These are phyloP conservation scores for Fusarium temperatum DNA, from an alignment of 2,329 filamentous ascomycete genomes.

Conservation along the genomic window DNA sequence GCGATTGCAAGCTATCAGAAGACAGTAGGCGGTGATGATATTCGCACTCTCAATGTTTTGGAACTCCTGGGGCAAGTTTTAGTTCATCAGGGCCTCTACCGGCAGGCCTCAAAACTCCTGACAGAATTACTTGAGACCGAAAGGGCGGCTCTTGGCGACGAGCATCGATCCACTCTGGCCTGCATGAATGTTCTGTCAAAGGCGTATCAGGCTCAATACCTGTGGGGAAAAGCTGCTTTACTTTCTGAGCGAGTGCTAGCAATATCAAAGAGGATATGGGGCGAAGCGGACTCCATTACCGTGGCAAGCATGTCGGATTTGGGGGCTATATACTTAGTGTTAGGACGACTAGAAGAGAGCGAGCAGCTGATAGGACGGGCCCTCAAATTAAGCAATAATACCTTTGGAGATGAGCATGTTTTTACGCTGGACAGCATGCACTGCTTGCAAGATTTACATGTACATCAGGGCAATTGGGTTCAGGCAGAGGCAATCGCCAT, in stretches of 20 bases:
- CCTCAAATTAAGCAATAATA: rapidly evolving
- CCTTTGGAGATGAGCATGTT: rapidly evolving
- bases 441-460: rapidly evolving
- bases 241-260: not conserved
- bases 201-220: rapidly evolving
- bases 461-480: rapidly evolving
- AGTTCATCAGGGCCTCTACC: rapidly evolving
- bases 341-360: not conserved
- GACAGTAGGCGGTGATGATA: rapidly evolving
- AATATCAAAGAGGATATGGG: rapidly evolving
- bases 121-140: not conserved
- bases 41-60: not conserved
- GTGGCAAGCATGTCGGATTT: rapidly evolving
- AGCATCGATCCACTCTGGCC: rapidly evolving
- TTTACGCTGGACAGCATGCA: rapidly evolving
- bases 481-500: not conserved
- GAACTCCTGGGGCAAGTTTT: rapidly evolving
- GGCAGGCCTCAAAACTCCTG: not conserved
- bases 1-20: rapidly evolving
- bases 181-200: rapidly evolving
- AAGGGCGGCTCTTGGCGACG: rapidly evolving
- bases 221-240: rapidly evolving
- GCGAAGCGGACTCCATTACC: not conserved
- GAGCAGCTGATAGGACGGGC: rapidly evolving
- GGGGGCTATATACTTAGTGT: too few species aligned